A percentile compares a stretch with the other conserved stretches of the same genome.
These are phyloP conservation scores for Eucalyptus regnans DNA, from an alignment of 345 rosid species.

Conservation along the genomic window DNA sequence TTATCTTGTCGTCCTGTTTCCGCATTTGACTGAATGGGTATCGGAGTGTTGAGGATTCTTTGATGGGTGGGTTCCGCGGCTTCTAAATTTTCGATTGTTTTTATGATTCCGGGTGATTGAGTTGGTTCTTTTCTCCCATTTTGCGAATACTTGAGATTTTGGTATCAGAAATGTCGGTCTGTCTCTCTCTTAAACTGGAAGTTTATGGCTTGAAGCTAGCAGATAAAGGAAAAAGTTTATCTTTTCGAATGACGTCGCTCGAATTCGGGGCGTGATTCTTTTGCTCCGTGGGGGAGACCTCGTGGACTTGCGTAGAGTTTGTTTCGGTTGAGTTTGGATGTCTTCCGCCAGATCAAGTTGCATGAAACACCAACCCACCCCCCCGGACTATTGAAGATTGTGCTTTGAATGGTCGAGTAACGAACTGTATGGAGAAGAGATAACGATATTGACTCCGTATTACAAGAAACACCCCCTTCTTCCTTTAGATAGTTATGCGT, in stretches of 20 bases:
- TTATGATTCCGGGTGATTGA: neutral
- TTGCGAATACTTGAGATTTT: neutral
- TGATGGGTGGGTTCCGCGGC: neutral
- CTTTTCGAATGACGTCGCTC: neutral
- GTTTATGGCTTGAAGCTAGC: neutral
- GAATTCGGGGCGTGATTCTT: neutral
- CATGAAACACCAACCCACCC: neutral
- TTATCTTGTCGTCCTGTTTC: neutral
- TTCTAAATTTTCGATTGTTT: neutral
- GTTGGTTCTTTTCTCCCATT: neutral
- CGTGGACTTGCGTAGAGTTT: neutral
- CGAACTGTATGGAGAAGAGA: neutral
- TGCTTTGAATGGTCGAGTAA: neutral
- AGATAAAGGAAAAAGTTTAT: neutral
- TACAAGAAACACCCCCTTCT: neutral
- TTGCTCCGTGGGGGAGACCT: neutral
- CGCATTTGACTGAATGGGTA: neutral
- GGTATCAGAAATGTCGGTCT: neutral
- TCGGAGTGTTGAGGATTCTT: neutral
- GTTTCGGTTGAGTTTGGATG: neutral
- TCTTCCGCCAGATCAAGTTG: neutral
- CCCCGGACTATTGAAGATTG: neutral
- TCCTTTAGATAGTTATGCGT: neutral
- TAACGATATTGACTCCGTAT: neutral
- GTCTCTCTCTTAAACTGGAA: neutral